phyloP scores from a whole-genome alignment of 2,329 filamentous ascomycete genomes.

The Alternaria gansuensis region DNA sequence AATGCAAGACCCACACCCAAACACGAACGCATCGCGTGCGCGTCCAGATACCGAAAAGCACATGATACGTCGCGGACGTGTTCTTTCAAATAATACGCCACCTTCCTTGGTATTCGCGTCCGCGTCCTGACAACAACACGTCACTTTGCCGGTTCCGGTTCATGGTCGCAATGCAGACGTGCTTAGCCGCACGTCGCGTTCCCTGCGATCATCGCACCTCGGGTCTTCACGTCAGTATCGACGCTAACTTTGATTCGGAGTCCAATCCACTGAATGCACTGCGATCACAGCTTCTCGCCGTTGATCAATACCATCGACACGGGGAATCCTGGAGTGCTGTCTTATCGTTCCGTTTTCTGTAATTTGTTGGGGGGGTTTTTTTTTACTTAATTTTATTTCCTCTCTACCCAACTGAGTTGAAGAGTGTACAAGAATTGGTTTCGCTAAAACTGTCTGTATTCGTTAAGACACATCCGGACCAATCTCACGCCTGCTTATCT shows the following conservation, averaged over 20 bases:
- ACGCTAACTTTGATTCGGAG: conserved; percentile 18
- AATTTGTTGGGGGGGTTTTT: too few relatives aligned
- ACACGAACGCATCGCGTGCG: conserved; percentile 13
- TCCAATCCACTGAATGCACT: conserved; percentile 1
- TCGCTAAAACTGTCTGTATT: not conserved
- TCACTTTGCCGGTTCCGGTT: conserved; percentile 3
- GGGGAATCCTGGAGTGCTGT: not conserved
- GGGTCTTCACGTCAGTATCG: conserved; percentile 9
- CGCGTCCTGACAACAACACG: conserved; percentile 12
- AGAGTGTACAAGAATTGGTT: not conserved
- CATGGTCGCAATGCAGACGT: conserved; percentile 4
- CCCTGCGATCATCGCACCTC: conserved; percentile 13
- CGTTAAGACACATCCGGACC: not conserved
- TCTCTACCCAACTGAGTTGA: not conserved
- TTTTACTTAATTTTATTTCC: not conserved
- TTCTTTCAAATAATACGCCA: conserved; percentile 9
- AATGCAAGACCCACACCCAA: conserved; percentile 5
- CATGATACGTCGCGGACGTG: conserved; percentile 21
- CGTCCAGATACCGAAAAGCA: conserved; percentile 8
- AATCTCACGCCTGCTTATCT: not conserved
- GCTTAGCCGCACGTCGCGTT: conserved; percentile 6
- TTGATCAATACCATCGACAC: conserved; percentile 5
- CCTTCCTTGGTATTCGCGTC: conserved; percentile 9
- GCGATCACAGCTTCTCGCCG: conserved; percentile 12
- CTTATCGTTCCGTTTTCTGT: not conserved